Conservation (phyloP, 352 stramenopile species). For the Globisporangium barbulae region DNA sequence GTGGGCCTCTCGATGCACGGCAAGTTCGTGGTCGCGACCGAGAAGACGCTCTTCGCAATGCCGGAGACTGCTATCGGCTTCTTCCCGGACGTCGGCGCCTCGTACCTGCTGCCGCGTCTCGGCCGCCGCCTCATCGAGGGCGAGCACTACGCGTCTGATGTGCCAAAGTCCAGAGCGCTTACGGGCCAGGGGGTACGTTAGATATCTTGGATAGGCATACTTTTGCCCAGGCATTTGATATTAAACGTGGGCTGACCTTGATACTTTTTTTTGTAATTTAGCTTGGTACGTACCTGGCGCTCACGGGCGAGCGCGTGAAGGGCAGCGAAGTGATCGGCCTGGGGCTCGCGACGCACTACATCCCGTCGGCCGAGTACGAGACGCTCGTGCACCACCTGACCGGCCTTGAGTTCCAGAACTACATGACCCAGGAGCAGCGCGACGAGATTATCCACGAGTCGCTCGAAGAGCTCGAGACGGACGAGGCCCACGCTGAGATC, state of each 20-base stretch:
- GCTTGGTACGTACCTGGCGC: constrained; percentile 93
- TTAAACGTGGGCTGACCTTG: constrained; percentile 1
- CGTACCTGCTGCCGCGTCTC: constrained; percentile 90
- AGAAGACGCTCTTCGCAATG: constrained; percentile 98
- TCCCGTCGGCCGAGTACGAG: constrained; percentile 86
- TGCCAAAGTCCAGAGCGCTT: constrained; percentile 66
- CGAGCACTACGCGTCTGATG: constrained; percentile 70
- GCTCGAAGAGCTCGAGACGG: constrained; percentile 74
- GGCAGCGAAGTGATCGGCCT: constrained; percentile 89
- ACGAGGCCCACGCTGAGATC: constrained; percentile 82
- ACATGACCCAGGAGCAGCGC: constrained; percentile 76
- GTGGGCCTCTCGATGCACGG: constrained; percentile 97
- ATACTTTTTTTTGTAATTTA: constrained; percentile 16
- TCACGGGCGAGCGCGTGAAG: constrained; percentile 93
- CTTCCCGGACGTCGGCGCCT: constrained; percentile 96
- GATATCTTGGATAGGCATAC: not conserved
- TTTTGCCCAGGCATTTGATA: not conserved
- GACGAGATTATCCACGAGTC: constrained; percentile 85
- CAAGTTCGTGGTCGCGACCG: constrained; percentile 95
- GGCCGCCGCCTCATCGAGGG: constrained; percentile 63
- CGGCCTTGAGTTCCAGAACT: constrained; percentile 61
- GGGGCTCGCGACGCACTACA: constrained; percentile 96
- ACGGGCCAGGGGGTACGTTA: constrained; percentile 62
- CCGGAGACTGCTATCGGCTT: constrained; percentile 98
- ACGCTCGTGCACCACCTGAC: constrained; percentile 88